Evolutionary conservation across 768 basidiomycete genomes (phyloP).

Genomic region (Russula sp.): DNA sequence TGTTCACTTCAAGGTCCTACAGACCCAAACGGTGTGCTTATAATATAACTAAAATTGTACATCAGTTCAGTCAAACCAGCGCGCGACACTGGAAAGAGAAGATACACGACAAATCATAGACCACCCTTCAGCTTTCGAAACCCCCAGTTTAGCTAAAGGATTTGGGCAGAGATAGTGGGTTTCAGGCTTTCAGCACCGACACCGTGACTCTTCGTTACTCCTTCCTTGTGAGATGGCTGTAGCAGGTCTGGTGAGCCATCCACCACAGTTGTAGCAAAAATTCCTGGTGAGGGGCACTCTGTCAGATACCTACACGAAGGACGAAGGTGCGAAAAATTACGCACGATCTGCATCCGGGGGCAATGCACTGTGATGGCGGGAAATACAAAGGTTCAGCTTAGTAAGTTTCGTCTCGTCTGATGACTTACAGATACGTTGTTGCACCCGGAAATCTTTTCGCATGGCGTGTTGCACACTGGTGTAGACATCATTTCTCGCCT

Average conservation of each 20-base stretch:
- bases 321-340: background rate
- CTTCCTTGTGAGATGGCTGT: too few relatives aligned
- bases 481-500: background rate
- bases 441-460: constrained; percentile 53
- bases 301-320: constrained; percentile 39
- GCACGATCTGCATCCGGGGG: constrained; percentile 54
- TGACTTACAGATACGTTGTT: constrained; percentile 50
- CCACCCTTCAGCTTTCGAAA: background rate
- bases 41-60: background rate
- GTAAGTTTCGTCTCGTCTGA: background rate
- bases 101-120: too few relatives aligned
- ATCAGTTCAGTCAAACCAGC: too few relatives aligned
- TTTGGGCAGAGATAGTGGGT: background rate
- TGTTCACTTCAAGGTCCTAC: background rate
- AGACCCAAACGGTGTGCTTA: background rate
- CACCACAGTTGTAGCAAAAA: constrained; percentile 53
- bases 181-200: background rate
- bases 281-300: constrained; percentile 34
- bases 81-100: too few relatives aligned
- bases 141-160: background rate
- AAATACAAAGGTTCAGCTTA: background rate
- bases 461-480: constrained; percentile 47
- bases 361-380: constrained; percentile 43
- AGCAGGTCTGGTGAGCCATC: constrained; percentile 2
- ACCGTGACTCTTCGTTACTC: too few relatives aligned